Conservation (phyloP, 2,329 filamentous ascomycete genomes). For the Phaeosphaeria sp. region DNA sequence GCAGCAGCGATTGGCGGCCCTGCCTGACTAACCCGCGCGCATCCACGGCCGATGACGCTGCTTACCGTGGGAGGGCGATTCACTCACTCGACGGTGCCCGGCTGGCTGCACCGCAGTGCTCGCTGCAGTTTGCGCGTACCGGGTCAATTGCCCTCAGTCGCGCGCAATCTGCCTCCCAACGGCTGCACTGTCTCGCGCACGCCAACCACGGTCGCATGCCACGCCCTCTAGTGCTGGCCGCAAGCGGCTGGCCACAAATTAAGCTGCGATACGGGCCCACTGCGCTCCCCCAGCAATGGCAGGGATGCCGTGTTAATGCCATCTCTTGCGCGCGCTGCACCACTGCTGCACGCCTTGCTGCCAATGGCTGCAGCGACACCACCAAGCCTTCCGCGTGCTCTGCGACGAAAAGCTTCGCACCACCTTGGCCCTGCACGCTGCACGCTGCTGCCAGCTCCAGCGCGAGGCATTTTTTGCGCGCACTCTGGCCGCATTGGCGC, state of each 20-base stretch:
- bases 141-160: neutral
- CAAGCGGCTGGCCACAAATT: constrained; percentile 15
- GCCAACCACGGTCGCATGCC: neutral
- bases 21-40: constrained; percentile 1
- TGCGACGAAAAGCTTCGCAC: constrained; percentile 20
- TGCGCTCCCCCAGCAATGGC: constrained; percentile 13
- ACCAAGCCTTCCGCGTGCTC: constrained; percentile 24
- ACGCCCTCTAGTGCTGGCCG: constrained; percentile 2
- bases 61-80: neutral
- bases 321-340: neutral
- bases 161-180: no score
- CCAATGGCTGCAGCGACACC: neutral
- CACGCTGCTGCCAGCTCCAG: neutral
- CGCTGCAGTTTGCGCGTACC: neutral
- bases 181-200: neutral
- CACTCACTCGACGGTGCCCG: neutral
- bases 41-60: constrained; percentile 5
- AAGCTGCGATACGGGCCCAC: constrained; percentile 19
- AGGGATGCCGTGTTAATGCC: constrained; percentile 10
- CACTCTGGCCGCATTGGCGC: constrained; percentile 2
- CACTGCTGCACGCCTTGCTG: neutral
- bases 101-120: no score
- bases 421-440: constrained; percentile 14
- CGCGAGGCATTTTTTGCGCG: constrained; percentile 18
- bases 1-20: constrained; percentile 17